A percentile compares a stretch with the other conserved stretches of the same genome.
Conservation (phyloP, 2,329 filamentous ascomycete species). For the Arthrobotrys musiformis region DNA sequence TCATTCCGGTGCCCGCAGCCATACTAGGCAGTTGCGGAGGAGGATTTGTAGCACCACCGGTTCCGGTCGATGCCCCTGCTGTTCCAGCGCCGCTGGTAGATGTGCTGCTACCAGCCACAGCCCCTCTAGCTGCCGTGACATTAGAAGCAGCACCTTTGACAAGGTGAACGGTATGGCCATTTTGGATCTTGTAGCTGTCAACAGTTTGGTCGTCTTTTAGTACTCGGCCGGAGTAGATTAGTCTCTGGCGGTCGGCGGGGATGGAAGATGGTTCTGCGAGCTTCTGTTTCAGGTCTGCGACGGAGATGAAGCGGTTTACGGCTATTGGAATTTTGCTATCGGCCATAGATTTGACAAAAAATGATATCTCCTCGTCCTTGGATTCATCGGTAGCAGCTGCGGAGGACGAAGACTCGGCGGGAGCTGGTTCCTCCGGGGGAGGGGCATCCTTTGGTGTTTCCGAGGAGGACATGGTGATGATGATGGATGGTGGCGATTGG, state of each 20-base stretch:
- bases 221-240: constrained; percentile 97
- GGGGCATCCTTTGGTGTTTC: constrained; percentile 54
- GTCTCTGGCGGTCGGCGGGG: constrained; percentile 84
- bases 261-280: constrained; percentile 90
- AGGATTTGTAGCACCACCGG: constrained; percentile 60
- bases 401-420: constrained; percentile 68
- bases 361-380: constrained; percentile 79
- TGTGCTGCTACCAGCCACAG: constrained; percentile 58
- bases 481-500: constrained; percentile 9
- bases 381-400: constrained; percentile 69
- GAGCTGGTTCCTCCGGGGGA: constrained; percentile 54
- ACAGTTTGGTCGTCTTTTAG: constrained; percentile 94
- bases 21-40: constrained; percentile 74
- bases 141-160: constrained; percentile 97
- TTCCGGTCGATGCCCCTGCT: constrained; percentile 3
- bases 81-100: constrained; percentile 55
- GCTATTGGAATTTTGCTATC: constrained; percentile 87
- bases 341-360: constrained; percentile 97
- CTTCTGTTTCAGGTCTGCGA: constrained; percentile 89
- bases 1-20: constrained; percentile 84
- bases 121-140: constrained; percentile 67
- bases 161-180: constrained; percentile 93
- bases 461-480: constrained; percentile 57
- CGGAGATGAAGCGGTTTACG: constrained; percentile 78
- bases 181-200: constrained; percentile 90